Evolutionary conservation across 176 grass and related monocot genomes (phyloP), one percentile per base, ranked within the genome.

Genomic region (Aegilops tauschii): DNA sequence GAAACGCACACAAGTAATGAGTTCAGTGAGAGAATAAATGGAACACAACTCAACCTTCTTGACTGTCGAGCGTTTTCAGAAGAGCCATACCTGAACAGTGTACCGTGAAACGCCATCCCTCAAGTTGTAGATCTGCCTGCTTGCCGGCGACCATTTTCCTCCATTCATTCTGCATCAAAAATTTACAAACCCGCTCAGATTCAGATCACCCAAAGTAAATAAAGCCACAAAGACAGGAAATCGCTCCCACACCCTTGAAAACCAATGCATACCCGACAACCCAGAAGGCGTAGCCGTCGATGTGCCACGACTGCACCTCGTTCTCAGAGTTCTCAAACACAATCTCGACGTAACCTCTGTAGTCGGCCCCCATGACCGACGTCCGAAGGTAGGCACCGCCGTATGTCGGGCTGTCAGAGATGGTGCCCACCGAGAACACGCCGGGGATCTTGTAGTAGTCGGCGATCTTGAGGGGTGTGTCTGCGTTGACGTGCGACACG

Each of bases 401-500:
- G 40, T 14, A 62, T 10, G 67, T 40, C 0, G 95, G 95, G 83
- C 66, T 90, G 49, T 88, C 89, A 8, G 89, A 58, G 67, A 98
- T 90, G 52, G 85, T 87, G 71, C 95, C 95, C 0, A 98, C 88
- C 0, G 76, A 76, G 84, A 93, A 98, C 11, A 98, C 91, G 61
- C 93, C 91, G 0, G 85, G 35, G 77, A 98, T 98, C 83, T 95
- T 98, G 93, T 93, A 98, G 85, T 91, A 98, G 76, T 98, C 95
- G 56, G 95, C 95, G 42, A 98, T 28, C 83, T 98, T 98, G 39
- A 98, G 91, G 39, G 95, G 93, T 4, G 95, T 98, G 89, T 98
- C 95, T 10, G 91, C 47, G 12, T 69, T 82, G 20, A 92, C 72
- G 66, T 83, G 91, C 1, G 95, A 98, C 74, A 87, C 93, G 67